Conservation (phyloP, 768 basidiomycete species). For the Gymnopilus dilepis region DNA sequence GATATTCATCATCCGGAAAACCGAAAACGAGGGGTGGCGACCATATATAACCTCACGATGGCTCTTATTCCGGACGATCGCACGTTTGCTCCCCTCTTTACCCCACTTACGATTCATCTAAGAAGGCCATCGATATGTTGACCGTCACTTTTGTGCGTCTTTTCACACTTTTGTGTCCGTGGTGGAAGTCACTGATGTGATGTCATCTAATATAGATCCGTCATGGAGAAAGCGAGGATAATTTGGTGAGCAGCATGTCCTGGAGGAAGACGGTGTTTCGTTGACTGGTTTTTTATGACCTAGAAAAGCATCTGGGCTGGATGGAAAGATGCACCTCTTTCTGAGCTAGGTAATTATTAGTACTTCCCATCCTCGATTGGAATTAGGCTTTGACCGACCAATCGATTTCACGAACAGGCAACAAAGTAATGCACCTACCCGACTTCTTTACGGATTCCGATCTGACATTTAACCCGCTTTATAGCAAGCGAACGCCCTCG, state of each 20-base stretch:
- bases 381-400: no score
- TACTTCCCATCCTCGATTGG: not conserved
- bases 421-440: slow-evolving; percentile 20
- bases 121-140: slow-evolving; percentile 16
- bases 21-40: not conserved
- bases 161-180: not conserved
- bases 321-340: slow-evolving; percentile 77
- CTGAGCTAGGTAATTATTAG: slow-evolving; percentile 62
- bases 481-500: slow-evolving; percentile 69
- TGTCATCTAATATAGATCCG: slow-evolving; percentile 23
- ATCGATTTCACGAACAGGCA: slow-evolving; percentile 17
- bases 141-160: slow-evolving; percentile 25
- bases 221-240: slow-evolving; percentile 63
- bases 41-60: slow-evolving; percentile 12
- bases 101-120: not conserved
- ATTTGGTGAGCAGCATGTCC: slow-evolving; percentile 47
- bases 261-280: not conserved
- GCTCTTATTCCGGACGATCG: slow-evolving; percentile 1
- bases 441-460: not conserved
- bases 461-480: not conserved
- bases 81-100: not conserved
- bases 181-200: not conserved
- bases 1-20: slow-evolving; percentile 10
- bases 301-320: slow-evolving; percentile 69
- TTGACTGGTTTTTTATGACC: not conserved